Conservation (phyloP, 2,329 filamentous ascomycete genomes). For the Verticillium albo-atrum region DNA sequence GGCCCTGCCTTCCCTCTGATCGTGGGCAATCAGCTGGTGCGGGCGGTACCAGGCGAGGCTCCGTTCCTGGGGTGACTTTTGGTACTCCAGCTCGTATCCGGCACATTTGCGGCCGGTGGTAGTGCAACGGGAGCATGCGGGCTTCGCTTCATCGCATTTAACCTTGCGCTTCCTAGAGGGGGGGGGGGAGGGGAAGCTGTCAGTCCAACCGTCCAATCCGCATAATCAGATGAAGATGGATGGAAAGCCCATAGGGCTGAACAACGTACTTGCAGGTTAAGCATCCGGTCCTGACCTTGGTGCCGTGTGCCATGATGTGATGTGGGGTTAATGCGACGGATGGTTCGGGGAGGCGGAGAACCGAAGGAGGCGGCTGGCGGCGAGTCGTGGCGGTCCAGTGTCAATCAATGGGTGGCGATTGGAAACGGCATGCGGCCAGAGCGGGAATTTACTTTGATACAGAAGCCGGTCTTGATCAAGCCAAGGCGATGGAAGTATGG, state of each 20-base stretch:
- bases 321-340: background rate
- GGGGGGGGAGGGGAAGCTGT: no score
- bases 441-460: background rate
- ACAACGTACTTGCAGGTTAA: conserved; percentile 49
- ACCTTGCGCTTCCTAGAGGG: conserved; percentile 52
- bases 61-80: conserved; percentile 1
- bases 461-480: background rate
- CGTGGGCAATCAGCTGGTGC: conserved; percentile 9
- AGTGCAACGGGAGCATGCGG: conserved; percentile 46
- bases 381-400: no score
- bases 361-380: background rate
- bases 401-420: background rate
- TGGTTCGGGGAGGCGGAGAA: background rate
- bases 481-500: background rate
- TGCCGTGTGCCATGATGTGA: background rate
- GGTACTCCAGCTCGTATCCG: background rate
- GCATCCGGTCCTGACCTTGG: conserved; percentile 44
- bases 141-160: conserved; percentile 54
- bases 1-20: conserved; percentile 11
- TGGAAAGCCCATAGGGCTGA: background rate
- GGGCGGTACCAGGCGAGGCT: conserved; percentile 11
- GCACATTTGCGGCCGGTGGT: conserved; percentile 46
- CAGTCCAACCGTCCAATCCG: background rate
- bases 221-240: background rate
- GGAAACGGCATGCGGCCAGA: background rate